Conservation (phyloP, 202 grass and related monocot genomes). For the Saccharum hybrid region DNA sequence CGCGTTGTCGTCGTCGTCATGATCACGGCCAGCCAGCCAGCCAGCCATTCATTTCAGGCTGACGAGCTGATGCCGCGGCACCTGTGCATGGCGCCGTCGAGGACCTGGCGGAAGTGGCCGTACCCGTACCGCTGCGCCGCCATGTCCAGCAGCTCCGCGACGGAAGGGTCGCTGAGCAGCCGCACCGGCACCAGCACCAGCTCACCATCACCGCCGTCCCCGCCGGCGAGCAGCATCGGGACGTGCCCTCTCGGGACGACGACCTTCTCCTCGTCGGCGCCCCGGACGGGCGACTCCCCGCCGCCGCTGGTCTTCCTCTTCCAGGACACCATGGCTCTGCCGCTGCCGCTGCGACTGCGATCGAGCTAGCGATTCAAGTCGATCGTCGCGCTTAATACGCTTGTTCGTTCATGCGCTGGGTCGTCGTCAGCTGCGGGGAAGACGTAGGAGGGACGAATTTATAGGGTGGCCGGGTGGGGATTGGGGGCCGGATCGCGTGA, state of each 20-base stretch:
- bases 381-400: too few relatives aligned
- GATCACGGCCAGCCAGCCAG: background rate
- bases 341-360: background rate
- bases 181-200: slow-evolving; percentile 63
- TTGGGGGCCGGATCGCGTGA: too few relatives aligned
- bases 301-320: slow-evolving; percentile 31
- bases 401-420: background rate
- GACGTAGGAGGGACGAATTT: too few relatives aligned
- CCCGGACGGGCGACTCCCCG: background rate
- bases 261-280: background rate
- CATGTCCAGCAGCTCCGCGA: slow-evolving; percentile 59
- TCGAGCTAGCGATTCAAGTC: background rate
- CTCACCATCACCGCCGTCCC: background rate
- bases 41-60: background rate
- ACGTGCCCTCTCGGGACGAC: slow-evolving; percentile 60
- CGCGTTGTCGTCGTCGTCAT: background rate
- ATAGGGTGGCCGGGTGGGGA: too few relatives aligned
- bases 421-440: too few relatives aligned
- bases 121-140: slow-evolving; percentile 58
- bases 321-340: slow-evolving; percentile 27
- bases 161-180: slow-evolving; percentile 49
- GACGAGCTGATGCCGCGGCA: background rate
- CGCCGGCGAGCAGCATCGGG: slow-evolving; percentile 46
- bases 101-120: slow-evolving; percentile 37
- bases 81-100: slow-evolving; percentile 45